phyloP scores from a whole-genome alignment of 805 yeast genomes.

The Millerago galiae region DNA sequence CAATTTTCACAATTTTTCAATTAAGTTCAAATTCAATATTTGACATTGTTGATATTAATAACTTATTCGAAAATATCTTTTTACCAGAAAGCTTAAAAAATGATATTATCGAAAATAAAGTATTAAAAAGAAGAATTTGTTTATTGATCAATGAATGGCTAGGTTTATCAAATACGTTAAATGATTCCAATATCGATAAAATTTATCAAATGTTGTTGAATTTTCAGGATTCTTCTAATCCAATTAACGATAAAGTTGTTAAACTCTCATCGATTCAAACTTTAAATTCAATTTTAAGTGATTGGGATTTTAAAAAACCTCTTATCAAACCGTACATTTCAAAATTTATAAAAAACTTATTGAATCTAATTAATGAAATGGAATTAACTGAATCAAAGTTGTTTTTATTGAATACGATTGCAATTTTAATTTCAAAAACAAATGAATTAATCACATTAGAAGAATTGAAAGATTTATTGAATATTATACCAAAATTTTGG shows the following conservation, averaged over 20 bases:
- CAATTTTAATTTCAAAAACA: conserved; percentile 56
- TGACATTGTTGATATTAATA: conserved; percentile 63
- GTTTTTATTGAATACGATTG: conserved; percentile 61
- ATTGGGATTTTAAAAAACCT: conserved; percentile 74
- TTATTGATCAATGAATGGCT: conserved; percentile 79
- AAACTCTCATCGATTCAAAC: conserved; percentile 68
- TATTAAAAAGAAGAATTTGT: conserved; percentile 73
- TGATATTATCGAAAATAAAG: conserved; percentile 43
- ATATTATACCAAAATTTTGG: conserved; percentile 74
- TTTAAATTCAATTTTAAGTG: conserved; percentile 64
- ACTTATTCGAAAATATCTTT: conserved; percentile 49
- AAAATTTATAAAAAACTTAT: conserved; percentile 40
- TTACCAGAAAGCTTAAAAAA: conserved; percentile 53
- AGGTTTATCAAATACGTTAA: conserved; percentile 44
- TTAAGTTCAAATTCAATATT: conserved; percentile 62
- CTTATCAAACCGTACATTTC: conserved; percentile 62
- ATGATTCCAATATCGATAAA: conserved; percentile 46
- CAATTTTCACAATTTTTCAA: conserved; percentile 79
- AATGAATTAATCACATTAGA: conserved; percentile 53
- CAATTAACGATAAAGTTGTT: conserved; percentile 72
- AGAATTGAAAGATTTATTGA: conserved; percentile 44
- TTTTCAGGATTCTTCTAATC: conserved; percentile 39
- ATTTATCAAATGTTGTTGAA: conserved; percentile 53
- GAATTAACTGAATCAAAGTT: conserved; percentile 69
- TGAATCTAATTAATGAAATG: conserved; percentile 44